Evolutionary conservation across 768 basidiomycete species (phyloP), one percentile per base, ranked within the genome.

Genomic region (Lactifluus hygrophoroides): DNA sequence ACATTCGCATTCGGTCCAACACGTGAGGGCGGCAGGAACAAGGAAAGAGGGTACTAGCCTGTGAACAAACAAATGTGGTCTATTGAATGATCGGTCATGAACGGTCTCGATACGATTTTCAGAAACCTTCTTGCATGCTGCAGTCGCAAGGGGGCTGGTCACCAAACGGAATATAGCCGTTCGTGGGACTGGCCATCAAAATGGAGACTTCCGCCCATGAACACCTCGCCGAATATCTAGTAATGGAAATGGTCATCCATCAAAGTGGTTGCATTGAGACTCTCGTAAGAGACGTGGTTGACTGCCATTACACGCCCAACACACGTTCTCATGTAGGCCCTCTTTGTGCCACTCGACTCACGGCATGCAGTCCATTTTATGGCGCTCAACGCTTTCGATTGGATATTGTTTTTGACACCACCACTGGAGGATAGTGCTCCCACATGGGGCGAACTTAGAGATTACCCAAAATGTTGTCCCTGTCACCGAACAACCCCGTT

Each of bases 61-160:
- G 37, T 48, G 40, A 25, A 30, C 46, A n/a, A 47, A 56, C n/a
- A n/a, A n/a, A n/a, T 47, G 23, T 16, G 25, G 10, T 35, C 19
- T 9, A 17, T 53, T 10, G 47, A 13, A 54, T 17, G 57, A 58
- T 28, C 57, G 57, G 57, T 13, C 32, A 54, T 58, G 38, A 28
- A 35, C 52, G 52, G 52, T 1, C 23, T 54, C 9, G 30, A 13
- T 30, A 23, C 50, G 19, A 48, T 28, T 25, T 27, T 52, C 13
- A 30, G n/a, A n/a, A 32, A 19, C 38, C 28, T 23, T 34, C 6
- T 28, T 42, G 51, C 51, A 30, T 38, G 46, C 38, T 43, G 46
- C 46, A 48, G 46, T 48, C 52, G 17, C 47, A 43, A 49, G 52
- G 52, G 38, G 27, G 5, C 14, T n/a, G n/a, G 19, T 19, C n/a